These are phyloP conservation scores for Pseudocercospora fijiensis DNA, from an alignment of 2,329 filamentous ascomycete genomes.

Conservation along the genomic window DNA sequence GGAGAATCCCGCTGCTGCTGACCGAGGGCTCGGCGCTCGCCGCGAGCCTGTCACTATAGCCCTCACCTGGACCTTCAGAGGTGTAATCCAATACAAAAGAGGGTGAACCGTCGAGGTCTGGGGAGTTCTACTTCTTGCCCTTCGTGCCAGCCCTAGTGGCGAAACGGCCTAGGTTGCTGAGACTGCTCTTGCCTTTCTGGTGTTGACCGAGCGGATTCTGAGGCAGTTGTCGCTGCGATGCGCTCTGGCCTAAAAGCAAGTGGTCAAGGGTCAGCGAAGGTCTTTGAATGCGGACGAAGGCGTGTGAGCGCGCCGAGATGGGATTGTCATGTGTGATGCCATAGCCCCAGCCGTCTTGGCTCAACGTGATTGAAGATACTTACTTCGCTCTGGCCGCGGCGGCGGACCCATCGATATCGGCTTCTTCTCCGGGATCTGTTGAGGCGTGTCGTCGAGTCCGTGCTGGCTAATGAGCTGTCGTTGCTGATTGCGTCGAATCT, in stretches of 20 bases:
- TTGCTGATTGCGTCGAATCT: conserved; percentile 67
- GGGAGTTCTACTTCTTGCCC: conserved; percentile 29
- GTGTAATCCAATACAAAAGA: not conserved
- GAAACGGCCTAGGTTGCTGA: conserved; percentile 48
- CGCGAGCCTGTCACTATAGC: not conserved
- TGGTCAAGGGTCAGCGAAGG: not conserved
- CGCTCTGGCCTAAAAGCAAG: not conserved
- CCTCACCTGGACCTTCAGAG: not conserved
- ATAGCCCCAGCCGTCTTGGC: not conserved
- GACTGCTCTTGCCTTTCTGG: conserved; percentile 40
- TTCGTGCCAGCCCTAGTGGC: conserved; percentile 44
- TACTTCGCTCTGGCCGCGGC: conserved; percentile 7
- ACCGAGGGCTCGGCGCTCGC: not conserved
- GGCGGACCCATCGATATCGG: conserved; percentile 13
- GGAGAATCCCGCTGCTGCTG: not conserved
- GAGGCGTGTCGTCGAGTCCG: conserved; percentile 27
- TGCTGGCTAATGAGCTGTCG: conserved; percentile 30
- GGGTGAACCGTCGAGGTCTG: not conserved
- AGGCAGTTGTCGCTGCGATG: conserved; percentile 21
- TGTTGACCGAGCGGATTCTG: conserved; percentile 21
- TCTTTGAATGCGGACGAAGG: not conserved
- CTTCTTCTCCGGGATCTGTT: conserved; percentile 27
- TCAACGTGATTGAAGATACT: not conserved
- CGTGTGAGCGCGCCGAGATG: not conserved
- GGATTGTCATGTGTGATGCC: not conserved